Evolutionary conservation across 345 rosid species (phyloP).

Genomic region (Zanthoxylum bungeanum): DNA sequence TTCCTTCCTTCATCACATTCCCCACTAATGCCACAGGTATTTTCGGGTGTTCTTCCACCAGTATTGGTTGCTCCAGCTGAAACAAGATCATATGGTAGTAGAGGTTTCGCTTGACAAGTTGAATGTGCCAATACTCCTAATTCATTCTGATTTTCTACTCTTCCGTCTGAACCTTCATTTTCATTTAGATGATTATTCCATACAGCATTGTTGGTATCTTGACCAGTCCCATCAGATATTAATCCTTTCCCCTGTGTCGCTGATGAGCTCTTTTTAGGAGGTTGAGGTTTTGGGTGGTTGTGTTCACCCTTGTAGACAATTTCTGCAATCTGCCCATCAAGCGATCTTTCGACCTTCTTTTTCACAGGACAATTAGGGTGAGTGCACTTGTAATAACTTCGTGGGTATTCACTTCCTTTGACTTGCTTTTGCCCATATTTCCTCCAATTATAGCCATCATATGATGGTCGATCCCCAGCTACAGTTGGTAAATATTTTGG

Average conservation of each 20-base stretch:
- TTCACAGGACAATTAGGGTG: conserved; percentile 87
- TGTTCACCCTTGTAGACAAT: conserved; percentile 96
- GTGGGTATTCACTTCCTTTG: conserved; percentile 93
- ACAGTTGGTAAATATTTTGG: conserved; percentile 22
- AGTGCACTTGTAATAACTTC: conserved; percentile 96
- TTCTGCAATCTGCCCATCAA: conserved; percentile 86
- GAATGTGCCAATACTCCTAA: conserved; percentile 22
- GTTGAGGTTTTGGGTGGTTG: conserved; percentile 77
- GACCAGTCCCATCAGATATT: conserved; percentile 38
- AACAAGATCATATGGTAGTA: conserved; percentile 29
- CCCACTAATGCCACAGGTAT: conserved; percentile 57
- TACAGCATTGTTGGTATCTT: conserved; percentile 25
- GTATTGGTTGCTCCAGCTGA: conserved; percentile 26
- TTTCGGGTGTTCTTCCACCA: conserved; percentile 44
- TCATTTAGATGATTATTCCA: conserved; percentile 38
- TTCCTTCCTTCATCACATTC: conserved; percentile 65
- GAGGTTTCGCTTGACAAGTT: conserved; percentile 27
- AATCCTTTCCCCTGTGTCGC: conserved; percentile 44
- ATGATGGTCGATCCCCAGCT: conserved; percentile 57
- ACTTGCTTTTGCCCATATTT: conserved; percentile 99
- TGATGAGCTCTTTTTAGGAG: conserved; percentile 52
- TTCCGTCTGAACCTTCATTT: conserved; percentile 41
- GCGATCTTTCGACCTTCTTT: conserved; percentile 91
- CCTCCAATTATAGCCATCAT: conserved; percentile 98
- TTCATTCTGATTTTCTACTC: conserved; percentile 42